phyloP scores from a whole-genome alignment of 257 asterid genomes.

The Avicennia marina region DNA sequence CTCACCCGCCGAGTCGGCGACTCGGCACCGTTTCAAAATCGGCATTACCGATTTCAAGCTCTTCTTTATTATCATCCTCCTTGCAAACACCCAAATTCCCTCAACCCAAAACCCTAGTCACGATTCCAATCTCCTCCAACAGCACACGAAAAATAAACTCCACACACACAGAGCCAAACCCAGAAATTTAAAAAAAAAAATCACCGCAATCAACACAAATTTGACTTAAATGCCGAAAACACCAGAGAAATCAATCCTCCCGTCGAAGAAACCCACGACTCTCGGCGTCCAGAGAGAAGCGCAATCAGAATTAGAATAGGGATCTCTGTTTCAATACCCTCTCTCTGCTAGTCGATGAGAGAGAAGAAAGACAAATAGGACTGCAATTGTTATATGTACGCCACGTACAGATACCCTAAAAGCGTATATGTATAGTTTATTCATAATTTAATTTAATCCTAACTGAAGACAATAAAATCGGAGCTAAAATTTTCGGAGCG shows the following conservation, averaged over 20 bases:
- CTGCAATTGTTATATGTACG: conserved; percentile 19
- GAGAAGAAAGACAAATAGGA: conserved; percentile 30
- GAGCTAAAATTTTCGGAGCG: too few relatives aligned
- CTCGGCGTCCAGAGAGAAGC: conserved; percentile 18
- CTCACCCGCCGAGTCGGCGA: conserved; percentile 48
- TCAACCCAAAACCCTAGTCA: conserved; percentile 43
- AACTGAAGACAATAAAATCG: too few relatives aligned
- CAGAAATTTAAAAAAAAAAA: neutral
- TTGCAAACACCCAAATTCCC: conserved; percentile 20
- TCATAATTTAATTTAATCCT: neutral
- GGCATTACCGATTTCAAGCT: conserved; percentile 97
- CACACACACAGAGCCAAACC: neutral
- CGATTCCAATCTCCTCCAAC: conserved; percentile 26
- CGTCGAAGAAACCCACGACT: conserved; percentile 2
- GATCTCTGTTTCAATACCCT: conserved; percentile 60
- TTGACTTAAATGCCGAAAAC: too few relatives aligned
- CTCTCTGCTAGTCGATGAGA: conserved; percentile 43
- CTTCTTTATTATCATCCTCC: conserved; percentile 80
- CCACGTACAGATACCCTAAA: neutral
- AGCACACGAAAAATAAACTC: conserved; percentile 15
- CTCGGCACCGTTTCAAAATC: conserved; percentile 77
- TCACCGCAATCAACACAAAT: conserved; percentile 17
- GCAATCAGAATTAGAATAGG: conserved; percentile 35
- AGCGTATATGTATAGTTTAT: neutral
- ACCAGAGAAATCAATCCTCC: too few relatives aligned